Evolutionary conservation across 1,284 basidiomycete genomes (phyloP), one percentile per base, ranked within the genome.

Genomic region (Ustilago nuda): DNA sequence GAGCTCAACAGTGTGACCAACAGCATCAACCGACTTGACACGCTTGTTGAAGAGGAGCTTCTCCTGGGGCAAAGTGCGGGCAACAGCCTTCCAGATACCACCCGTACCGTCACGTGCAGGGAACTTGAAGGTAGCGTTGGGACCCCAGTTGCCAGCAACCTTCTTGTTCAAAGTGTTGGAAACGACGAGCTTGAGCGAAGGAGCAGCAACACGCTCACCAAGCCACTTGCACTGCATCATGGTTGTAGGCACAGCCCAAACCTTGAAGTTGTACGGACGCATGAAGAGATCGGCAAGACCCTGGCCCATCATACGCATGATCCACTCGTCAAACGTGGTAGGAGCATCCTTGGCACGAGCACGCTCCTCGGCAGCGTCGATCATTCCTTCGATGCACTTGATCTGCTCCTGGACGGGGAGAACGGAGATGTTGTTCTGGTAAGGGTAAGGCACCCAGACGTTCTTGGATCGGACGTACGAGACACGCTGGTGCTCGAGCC

Each of bases 141-240:
- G 88, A 39, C 87, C 87, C 88, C 88, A 89, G 82, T 88, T 88
- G 46, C 87, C 88, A 13, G 88, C 88, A 3, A 86, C 84, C 80
- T 88, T 87, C 79, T 88, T 87, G 78, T 88, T 87, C 48, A 89
- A 81, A 17, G 87, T 87, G 84, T 89, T 89, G 68, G 85, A 84
- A 51, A 89, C 86, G 68, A 88, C 88, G 23, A 87, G 82, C 83
- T 88, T 88, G 77, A 89, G 86, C 36, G 85, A 86, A 19, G 88
- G 88, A 12, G 88, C 88, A 4, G 88, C 88, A 30, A 89, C 88
- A 71, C 88, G 87, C 83, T 89, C 88, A 19, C 88, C 88, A 54
- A 89, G 86, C 88, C 88, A 89, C 82, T 88, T 87, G 84, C 88
- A 89, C 86, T 89, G 88, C 88, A 89, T 89, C 87, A 80, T 74